Conservation (phyloP, 2,329 filamentous ascomycete genomes). For the Arthrobotrys conoides region DNA sequence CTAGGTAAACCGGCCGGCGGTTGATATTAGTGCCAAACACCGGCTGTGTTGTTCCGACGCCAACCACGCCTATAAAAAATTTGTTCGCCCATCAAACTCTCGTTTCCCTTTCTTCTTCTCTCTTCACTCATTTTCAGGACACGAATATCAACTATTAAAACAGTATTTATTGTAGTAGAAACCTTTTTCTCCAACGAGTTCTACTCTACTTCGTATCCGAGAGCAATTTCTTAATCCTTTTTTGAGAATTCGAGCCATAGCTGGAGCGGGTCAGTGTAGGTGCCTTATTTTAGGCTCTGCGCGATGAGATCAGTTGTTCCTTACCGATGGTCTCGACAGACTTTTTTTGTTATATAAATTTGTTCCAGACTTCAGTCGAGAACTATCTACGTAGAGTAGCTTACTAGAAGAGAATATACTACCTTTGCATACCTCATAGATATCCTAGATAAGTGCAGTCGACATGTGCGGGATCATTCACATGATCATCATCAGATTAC, state of each 20-base stretch:
- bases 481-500: neutral
- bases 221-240: constrained; percentile 37
- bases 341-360: neutral
- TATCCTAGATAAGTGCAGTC: neutral
- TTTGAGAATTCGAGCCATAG: constrained; percentile 43
- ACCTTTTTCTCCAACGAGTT: constrained; percentile 24
- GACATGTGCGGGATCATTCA: neutral
- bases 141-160: constrained; percentile 36
- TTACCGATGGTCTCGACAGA: constrained; percentile 58
- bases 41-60: constrained; percentile 31
- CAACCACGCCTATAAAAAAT: constrained; percentile 36
- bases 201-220: constrained; percentile 60
- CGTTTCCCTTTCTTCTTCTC: constrained; percentile 44
- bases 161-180: constrained; percentile 59
- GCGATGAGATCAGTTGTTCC: constrained; percentile 56
- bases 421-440: neutral
- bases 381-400: too few relatives aligned
- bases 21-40: neutral
- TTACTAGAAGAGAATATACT: neutral
- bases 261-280: constrained; percentile 53
- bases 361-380: too few relatives aligned
- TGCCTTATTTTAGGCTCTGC: neutral
- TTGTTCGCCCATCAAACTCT: constrained; percentile 1
- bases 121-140: constrained; percentile 52
- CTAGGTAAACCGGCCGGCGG: neutral